Base-by-base conservation (phyloP, 2,329 filamentous ascomycete genomes). In the Fusarium tricinctum region DNA sequence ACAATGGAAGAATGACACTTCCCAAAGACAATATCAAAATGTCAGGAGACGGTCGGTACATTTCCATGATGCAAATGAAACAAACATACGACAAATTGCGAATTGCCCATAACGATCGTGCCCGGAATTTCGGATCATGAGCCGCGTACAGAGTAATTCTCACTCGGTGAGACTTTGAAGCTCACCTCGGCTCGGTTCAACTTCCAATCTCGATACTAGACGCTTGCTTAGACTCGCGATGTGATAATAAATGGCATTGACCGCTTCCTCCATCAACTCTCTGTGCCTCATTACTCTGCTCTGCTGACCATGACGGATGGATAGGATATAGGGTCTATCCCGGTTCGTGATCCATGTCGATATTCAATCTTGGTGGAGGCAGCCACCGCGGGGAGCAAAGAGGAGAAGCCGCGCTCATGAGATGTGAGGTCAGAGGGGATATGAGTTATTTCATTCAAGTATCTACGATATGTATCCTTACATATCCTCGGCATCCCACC, bases 221-320 rank as follows among this genome's bases (percentile, higher is more conserved):
- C 19, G 22, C 15, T 8, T 17, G 32, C 2, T 32, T 32, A 32
- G 12, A n/a, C 33, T 35, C 33, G 17, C 17, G 33, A 44, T 43
- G 17, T 19, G 19, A n/a, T 20, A 38, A 30, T 30, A 43, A 35
- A 22, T 43, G 23, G 28, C 40, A 63, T 46, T 46, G 35, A 63
- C 54, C 42, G 45, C 40, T 56, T 65, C 42, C 50, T 46, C 38
- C 42, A 13, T 46, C 39, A 39, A 26, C 33, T 65, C 62, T 52
- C 46, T 57, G 44, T 69, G 63, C 66, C 62, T 44, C 48, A 47
- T 23, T 30, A 19, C 40, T 32, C 43, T 33, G 19, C 67, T 72
- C 68, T 71, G 65, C 70, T 73, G 70, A 73, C 68, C 70, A 71
- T 63, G 66, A 56, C 60, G 58, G 57, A 61, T 65, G 52, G 30